These are phyloP conservation scores for Austroboletus novae-zelandiae DNA, from an alignment of 1,284 basidiomycete genomes.

Conservation along the genomic window DNA sequence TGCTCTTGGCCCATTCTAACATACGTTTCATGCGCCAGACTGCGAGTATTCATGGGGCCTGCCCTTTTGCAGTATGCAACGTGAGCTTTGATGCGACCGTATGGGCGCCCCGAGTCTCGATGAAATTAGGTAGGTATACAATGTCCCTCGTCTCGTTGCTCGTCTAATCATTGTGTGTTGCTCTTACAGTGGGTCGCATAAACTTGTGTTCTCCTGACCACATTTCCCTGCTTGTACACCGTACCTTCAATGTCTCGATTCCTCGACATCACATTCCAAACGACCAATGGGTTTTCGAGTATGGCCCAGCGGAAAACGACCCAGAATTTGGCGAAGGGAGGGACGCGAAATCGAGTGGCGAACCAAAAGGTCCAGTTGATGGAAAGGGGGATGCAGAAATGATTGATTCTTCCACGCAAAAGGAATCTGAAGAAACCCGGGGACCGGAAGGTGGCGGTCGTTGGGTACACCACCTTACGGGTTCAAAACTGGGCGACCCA, in stretches of 20 bases:
- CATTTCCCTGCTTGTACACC: conserved; percentile 88
- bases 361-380: conserved; percentile 20
- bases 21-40: conserved; percentile 66
- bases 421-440: conserved; percentile 20
- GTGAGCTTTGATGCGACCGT: conserved; percentile 83
- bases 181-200: conserved; percentile 71
- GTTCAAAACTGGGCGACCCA: conserved; percentile 68
- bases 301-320: conserved; percentile 75
- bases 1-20: conserved; percentile 85
- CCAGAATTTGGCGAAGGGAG: conserved; percentile 57
- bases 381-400: conserved; percentile 25
- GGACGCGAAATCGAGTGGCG: conserved; percentile 20
- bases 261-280: conserved; percentile 87
- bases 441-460: conserved; percentile 56
- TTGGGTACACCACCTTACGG: conserved; percentile 80
- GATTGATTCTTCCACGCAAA: conserved; percentile 29
- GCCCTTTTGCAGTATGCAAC: conserved; percentile 79
- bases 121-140: conserved; percentile 68
- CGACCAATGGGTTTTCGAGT: conserved; percentile 85
- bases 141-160: neutral
- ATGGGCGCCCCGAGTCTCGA: conserved; percentile 88
- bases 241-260: conserved; percentile 97
- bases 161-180: neutral
- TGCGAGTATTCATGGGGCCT: conserved; percentile 79
- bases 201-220: conserved; percentile 94